Base-by-base conservation (phyloP, 257 asterid species). In the Linaria vulgaris region DNA sequence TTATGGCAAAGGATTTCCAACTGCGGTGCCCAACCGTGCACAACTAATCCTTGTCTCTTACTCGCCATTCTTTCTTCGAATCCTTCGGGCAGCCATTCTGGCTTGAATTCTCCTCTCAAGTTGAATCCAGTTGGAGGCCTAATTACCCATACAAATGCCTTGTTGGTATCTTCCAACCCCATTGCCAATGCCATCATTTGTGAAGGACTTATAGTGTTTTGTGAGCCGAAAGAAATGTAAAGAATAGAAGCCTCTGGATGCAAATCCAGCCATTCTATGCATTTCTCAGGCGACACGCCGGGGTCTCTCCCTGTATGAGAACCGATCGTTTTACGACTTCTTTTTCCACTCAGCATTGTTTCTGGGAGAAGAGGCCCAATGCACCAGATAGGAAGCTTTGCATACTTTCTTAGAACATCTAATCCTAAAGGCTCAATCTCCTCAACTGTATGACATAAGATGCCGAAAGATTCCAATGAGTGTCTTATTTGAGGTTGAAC, bases 1-100 rank as follows among this genome's bases (percentile, higher is more conserved):
- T 23, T 54, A 31, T 92, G 99, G 75, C 95, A 73, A 15, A 92
- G 82, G 19, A 92, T 83, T 61, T 92, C 94, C 88, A 85, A 63
- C 67, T 92, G 97, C 6, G 99, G 96, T 14, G 96, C 96, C 99
- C 97, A 92, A n/a, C 74, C 71, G n/a, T 78, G 81, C 13, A 92
- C 82, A 12, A 92, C 17, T 27, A 92, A 20, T 0, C 97, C 99
- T 64, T 66, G 82, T 1, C 74, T 63, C 4, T 23, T 64, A 1
- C 16, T 57, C 12, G 25, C 43, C 43, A 67, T 51, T 59, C 86
- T 61, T 27, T 82, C 72, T 31, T 77, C 86, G 50, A 85, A 92
- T 9, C 84, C 83, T 1, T 65, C 24, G 1, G 97, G 99, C 0
- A 92, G 74, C 96, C 89, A 92, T 65, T 92, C 89, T 2, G 90